Evolutionary conservation across 805 yeast genomes (phyloP).

Genomic region (Pichia occidentalis): DNA sequence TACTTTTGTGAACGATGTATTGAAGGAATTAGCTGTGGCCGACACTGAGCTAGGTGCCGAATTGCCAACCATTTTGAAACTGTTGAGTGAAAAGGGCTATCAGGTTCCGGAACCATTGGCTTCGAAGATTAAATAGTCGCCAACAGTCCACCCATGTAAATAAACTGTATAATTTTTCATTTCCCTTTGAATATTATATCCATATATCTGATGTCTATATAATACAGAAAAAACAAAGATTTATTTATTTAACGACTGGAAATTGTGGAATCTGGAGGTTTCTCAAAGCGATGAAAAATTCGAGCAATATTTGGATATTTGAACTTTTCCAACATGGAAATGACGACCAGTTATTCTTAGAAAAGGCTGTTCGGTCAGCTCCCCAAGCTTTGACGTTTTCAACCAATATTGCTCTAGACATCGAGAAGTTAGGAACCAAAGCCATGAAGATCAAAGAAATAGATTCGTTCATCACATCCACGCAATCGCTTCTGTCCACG

Average conservation of each 20-base stretch:
- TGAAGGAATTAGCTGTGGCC: conserved; percentile 33
- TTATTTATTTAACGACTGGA: too few relatives aligned
- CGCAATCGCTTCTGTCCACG: conserved; percentile 25
- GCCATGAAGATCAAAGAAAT: conserved; percentile 23
- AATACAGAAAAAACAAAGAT: too few relatives aligned
- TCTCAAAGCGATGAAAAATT: too few relatives aligned
- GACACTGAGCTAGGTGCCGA: conserved; percentile 33
- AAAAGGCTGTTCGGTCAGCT: too few relatives aligned
- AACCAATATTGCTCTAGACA: too few relatives aligned
- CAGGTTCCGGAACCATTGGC: conserved; percentile 15
- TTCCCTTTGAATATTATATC: too few relatives aligned
- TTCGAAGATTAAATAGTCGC: background rate
- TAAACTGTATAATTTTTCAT: too few relatives aligned
- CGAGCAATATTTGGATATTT: too few relatives aligned
- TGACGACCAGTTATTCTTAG: background rate
- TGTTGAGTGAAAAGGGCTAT: conserved; percentile 17
- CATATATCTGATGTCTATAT: too few relatives aligned
- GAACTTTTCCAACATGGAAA: background rate
- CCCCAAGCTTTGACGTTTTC: too few relatives aligned
- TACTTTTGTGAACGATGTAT: conserved; percentile 29
- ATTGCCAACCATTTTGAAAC: conserved; percentile 33
- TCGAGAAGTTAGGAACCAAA: too few relatives aligned
- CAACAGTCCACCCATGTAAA: background rate
- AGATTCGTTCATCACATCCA: conserved; percentile 27
- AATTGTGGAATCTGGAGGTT: too few relatives aligned